Percentiles rank a stretch among this genome's conserved stretches.
phyloP scores from a whole-genome alignment of 2,329 filamentous ascomycete genomes.

The Neoarthrinium moseri region DNA sequence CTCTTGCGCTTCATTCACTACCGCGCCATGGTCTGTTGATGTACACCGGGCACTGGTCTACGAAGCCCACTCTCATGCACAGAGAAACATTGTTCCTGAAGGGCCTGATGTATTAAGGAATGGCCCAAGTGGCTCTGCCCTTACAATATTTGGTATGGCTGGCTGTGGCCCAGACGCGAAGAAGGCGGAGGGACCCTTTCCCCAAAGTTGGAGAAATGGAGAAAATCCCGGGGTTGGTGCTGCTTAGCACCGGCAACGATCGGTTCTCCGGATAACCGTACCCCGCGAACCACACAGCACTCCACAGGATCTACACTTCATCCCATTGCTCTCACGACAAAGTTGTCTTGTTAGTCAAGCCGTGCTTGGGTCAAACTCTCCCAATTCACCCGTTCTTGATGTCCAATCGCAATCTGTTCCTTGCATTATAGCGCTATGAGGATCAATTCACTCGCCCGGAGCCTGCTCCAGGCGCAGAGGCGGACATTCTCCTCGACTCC shows the following conservation, averaged over 20 bases:
- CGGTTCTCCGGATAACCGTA: conserved; percentile 13
- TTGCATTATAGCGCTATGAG: conserved; percentile 37
- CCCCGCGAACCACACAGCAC: conserved; percentile 8
- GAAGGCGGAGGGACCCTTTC: not conserved
- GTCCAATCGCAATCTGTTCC: not conserved
- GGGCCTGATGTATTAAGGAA: too few relatives aligned
- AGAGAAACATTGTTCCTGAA: too few relatives aligned
- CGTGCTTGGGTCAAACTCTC: too few relatives aligned
- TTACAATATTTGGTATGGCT: too few relatives aligned
- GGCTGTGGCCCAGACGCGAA: not conserved
- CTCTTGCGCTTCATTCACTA: too few relatives aligned
- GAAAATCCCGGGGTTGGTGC: conserved; percentile 9
- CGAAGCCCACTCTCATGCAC: too few relatives aligned
- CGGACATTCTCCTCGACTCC: conserved; percentile 51
- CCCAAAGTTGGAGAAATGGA: conserved; percentile 10
- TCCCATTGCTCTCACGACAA: too few relatives aligned
- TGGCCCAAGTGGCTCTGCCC: too few relatives aligned
- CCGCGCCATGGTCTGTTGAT: too few relatives aligned
- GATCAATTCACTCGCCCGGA: conserved; percentile 36
- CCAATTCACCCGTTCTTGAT: not conserved
- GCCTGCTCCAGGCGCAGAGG: conserved; percentile 32
- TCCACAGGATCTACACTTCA: not conserved
- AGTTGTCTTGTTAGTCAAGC: too few relatives aligned
- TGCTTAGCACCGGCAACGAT: conserved; percentile 16
- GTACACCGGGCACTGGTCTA: too few relatives aligned